These are phyloP conservation scores for Colletotrichum cuscutae DNA, from an alignment of 2,329 filamentous ascomycete species.

Conservation along the genomic window DNA sequence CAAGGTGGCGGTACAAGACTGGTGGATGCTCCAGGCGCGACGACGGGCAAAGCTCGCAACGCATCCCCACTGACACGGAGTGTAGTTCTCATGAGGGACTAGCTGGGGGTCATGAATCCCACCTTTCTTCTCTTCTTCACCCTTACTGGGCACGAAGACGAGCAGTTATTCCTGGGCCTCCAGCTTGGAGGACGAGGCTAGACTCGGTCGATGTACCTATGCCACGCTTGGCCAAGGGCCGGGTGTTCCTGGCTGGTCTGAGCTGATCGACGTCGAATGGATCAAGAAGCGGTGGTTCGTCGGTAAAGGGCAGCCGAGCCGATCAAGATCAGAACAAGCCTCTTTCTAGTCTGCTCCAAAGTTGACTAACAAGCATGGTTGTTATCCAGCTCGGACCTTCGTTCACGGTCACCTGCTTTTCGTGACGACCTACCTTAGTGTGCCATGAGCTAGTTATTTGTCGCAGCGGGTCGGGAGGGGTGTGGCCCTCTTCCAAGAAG, in stretches of 20 bases:
- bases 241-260: conserved; percentile 14
- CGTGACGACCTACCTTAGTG: conserved; percentile 2
- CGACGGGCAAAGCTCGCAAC: conserved; percentile 1
- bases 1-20: conserved; percentile 24
- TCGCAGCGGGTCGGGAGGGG: neutral
- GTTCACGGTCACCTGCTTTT: neutral
- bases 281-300: neutral
- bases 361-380: neutral
- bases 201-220: neutral
- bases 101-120: neutral
- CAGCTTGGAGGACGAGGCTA: neutral
- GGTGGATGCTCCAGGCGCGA: conserved; percentile 21
- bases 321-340: conserved; percentile 31
- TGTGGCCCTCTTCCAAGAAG: neutral
- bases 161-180: conserved; percentile 9
- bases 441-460: neutral
- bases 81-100: conserved; percentile 3
- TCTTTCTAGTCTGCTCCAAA: conserved; percentile 2
- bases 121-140: neutral
- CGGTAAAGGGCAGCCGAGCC: conserved; percentile 13
- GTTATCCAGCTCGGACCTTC: conserved; percentile 8
- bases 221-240: conserved; percentile 13
- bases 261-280: conserved; percentile 6
- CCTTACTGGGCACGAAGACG: conserved; percentile 2
- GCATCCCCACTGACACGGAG: conserved; percentile 9